Base-by-base conservation (phyloP, 495 filamentous ascomycete genomes). In the Niebla homalea region DNA sequence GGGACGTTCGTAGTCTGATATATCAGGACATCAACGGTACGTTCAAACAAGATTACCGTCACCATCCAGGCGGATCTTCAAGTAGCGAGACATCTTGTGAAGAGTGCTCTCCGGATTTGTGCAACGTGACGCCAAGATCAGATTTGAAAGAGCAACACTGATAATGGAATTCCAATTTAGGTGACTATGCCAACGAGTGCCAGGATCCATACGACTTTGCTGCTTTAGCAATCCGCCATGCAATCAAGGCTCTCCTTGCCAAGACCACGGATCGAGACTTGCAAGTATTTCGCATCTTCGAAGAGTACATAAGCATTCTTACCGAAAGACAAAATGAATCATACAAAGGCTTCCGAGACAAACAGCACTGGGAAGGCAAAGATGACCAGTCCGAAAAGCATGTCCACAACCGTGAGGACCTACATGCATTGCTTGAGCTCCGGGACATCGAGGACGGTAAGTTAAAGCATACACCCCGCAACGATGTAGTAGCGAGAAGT, bases 241-340 rank as follows among this genome's bases (percentile, higher is more conserved):
- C 80, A 3, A 72, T 79, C 5, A 81, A 73, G 6, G 78, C 82
- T 3, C 67, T 84, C 14, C 59, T 84, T 0, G 79, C 81, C 19
- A 64, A 69, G 41, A 73, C 75, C 0, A 68, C 74, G 2, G 73
- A 83, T 57, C 70, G 71, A 1, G 77, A 83, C 37, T 57, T 84
- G 1, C 77, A 84, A 50, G 71, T 83, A 1, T 77, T 84, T 44
- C 74, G 78, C 2, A 75, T 84, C 1, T 83, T 84, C 45, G 80
- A 83, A 50, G 79, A 83, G 54, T 80, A 77, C 14, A 77, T 84
- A 20, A 78, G 78, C 1, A 77, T 83, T 21, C 57, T 84, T 72
- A 80, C 77, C 5, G 80, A 84, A 60, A 67, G 72, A 18, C 76
- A 81, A 60, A 84, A 78, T 0, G 67, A 69, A 49, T 79, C 77